Percentiles rank a stretch among this genome's conserved stretches.
Conservation (phyloP, 192 early-diverging fungal species). For the Gorgonomyces haynaldii region DNA sequence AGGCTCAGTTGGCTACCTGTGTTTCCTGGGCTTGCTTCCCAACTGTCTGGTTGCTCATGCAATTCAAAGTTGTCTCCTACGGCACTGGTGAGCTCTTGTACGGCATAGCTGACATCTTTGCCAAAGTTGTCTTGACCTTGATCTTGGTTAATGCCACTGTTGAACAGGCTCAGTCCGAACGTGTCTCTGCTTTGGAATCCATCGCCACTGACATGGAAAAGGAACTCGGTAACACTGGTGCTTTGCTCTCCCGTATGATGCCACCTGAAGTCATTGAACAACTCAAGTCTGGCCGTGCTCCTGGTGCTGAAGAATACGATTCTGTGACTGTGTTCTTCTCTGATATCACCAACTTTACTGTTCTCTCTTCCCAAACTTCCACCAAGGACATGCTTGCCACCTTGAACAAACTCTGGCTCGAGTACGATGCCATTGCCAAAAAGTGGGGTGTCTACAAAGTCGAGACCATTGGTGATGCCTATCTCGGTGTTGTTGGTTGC, state of each 20-base stretch:
- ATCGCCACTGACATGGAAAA: conserved; percentile 20
- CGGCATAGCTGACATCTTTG: conserved; percentile 17
- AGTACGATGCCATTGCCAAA: conserved; percentile 31
- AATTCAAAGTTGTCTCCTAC: conserved; percentile 12
- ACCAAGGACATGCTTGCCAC: conserved; percentile 31
- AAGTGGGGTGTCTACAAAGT: conserved; percentile 31
- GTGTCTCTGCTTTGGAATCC: conserved; percentile 10
- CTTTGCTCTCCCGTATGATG: conserved; percentile 9
- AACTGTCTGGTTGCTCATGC: background rate
- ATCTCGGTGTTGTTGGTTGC: conserved; percentile 13
- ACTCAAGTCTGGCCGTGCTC: conserved; percentile 22
- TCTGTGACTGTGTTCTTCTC: conserved; percentile 31
- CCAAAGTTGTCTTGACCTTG: conserved; percentile 27
- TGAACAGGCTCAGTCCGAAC: conserved; percentile 25
- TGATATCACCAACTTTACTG: conserved; percentile 30
- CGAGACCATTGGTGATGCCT: conserved; percentile 34
- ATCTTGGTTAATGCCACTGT: conserved; percentile 29
- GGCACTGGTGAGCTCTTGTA: conserved; percentile 14
- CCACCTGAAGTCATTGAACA: conserved; percentile 15
- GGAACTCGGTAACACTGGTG: conserved; percentile 15
- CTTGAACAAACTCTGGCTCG: conserved; percentile 28
- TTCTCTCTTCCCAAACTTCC: conserved; percentile 10
- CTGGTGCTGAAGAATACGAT: conserved; percentile 22
- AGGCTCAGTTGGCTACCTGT: background rate
- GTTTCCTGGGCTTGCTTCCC: background rate